Conservation (phyloP, 257 asterid genomes). For the Asclepias syriaca region DNA sequence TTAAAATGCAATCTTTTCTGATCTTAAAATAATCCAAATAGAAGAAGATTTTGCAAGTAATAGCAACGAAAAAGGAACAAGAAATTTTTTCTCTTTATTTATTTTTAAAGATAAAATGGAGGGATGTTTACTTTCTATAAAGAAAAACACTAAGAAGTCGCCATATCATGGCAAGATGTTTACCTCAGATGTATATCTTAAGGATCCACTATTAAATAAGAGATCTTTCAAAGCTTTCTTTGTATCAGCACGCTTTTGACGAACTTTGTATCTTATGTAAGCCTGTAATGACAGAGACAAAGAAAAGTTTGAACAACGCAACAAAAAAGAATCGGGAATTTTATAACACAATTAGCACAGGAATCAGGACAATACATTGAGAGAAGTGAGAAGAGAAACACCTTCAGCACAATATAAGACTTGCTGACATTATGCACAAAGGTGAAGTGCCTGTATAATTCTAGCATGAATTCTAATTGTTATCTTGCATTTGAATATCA, state of each 20-base stretch:
- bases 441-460: not conserved
- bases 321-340: not conserved
- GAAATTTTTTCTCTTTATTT: not conserved
- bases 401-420: not conserved
- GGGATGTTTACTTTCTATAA: not conserved
- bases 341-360: not conserved
- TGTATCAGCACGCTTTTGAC: constrained; percentile 63
- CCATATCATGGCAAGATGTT: not conserved
- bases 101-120: not conserved
- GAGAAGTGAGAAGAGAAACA: not conserved
- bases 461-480: not conserved
- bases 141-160: not conserved
- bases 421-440: not conserved
- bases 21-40: not conserved
- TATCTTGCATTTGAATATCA: not conserved
- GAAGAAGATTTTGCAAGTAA: not conserved
- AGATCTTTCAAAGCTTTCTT: constrained; percentile 61
- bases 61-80: not conserved
- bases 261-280: constrained; percentile 42
- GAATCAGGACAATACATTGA: not conserved
- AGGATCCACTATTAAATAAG: constrained; percentile 44
- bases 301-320: constrained; percentile 1
- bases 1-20: not conserved
- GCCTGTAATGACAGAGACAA: constrained; percentile 35
- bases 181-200: constrained; percentile 49